Base-by-base conservation (phyloP, 208 protist species). In the Phytomonas francai region DNA sequence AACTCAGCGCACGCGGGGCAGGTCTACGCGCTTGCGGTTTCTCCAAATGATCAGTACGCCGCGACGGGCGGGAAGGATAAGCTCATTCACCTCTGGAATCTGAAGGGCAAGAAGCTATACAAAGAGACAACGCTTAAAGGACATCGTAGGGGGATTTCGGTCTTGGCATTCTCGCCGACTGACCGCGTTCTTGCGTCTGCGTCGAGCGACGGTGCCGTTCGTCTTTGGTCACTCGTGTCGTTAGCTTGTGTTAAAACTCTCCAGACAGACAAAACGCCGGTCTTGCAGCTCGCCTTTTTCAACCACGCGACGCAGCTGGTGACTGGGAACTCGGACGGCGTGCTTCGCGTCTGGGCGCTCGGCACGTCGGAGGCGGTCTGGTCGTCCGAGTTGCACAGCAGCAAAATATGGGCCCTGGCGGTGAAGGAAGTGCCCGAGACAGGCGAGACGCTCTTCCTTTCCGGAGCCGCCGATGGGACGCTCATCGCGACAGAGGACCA, bases 11-110 rank as follows among this genome's bases (percentile, higher is more conserved):
- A 97, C 80, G 79, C 76, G 31, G 87, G 88, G 27, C 75, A 80
- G 12, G 87, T 97, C 61, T 88, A 90, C 69, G 71, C 84, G 19
- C 51, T 95, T 25, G 89, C 83, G 11, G 84, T 96, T 0, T 76
- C 87, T 2, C 91, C 91, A 8, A 94, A 95, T 79, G 93, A 94
- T 67, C 89, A 96, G 74, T 88, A 88, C 71, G 83, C 96, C 1
- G 89, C 91, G 33, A 94, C 93, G 2, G 91, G 85, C 19, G 91
- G 93, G 34, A 94, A 96, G 78, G 93, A 97, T 70, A 94, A 94
- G 72, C 42, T 70, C 19, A 78, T 94, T 33, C 83, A 89, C 65
- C 70, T 95, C 68, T 96, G 89, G 88, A 91, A 77, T 67, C 62
- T 92, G 25, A 83, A 61, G 0, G 86, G 89, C 5, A 95, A 93